These are phyloP conservation scores for Ophiocordyceps unilateralis DNA, from an alignment of 2,329 filamentous ascomycete genomes.

Conservation along the genomic window DNA sequence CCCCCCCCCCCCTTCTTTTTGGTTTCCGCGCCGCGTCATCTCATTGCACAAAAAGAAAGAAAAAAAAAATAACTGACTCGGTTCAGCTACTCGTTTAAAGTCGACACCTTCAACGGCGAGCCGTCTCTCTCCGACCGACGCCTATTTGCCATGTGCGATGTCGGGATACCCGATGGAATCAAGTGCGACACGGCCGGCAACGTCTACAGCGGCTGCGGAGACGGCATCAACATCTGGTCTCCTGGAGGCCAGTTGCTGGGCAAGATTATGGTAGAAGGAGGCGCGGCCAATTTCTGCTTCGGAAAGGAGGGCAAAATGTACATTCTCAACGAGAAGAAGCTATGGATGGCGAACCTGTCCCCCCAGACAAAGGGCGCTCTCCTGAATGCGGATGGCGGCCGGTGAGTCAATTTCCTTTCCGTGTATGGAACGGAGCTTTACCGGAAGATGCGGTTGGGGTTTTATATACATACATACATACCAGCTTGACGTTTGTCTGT, in stretches of 20 bases:
- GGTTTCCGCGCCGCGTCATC: no score
- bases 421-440: no score
- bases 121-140: constrained; percentile 28
- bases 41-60: no score
- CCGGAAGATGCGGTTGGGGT: no score
- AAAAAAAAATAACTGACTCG: no score
- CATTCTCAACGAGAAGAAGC: constrained; percentile 26
- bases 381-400: constrained; percentile 1
- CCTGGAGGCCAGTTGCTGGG: constrained; percentile 26
- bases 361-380: constrained; percentile 7
- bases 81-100: constrained; percentile 20
- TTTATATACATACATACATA: background rate
- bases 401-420: no score
- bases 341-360: constrained; percentile 18
- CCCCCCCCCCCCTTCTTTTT: no score
- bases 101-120: constrained; percentile 7
- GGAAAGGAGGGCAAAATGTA: constrained; percentile 24
- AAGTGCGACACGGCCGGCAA: constrained; percentile 28
- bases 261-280: constrained; percentile 22
- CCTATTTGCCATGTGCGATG: constrained; percentile 31
- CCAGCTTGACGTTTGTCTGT: no score
- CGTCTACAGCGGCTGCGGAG: constrained; percentile 30
- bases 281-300: constrained; percentile 30
- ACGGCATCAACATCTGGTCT: constrained; percentile 31
- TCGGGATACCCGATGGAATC: constrained; percentile 28